Percentiles rank a stretch among this genome's conserved stretches.
These are phyloP conservation scores for Ophiobolus disseminans DNA, from an alignment of 2,329 filamentous ascomycete species.

Conservation along the genomic window DNA sequence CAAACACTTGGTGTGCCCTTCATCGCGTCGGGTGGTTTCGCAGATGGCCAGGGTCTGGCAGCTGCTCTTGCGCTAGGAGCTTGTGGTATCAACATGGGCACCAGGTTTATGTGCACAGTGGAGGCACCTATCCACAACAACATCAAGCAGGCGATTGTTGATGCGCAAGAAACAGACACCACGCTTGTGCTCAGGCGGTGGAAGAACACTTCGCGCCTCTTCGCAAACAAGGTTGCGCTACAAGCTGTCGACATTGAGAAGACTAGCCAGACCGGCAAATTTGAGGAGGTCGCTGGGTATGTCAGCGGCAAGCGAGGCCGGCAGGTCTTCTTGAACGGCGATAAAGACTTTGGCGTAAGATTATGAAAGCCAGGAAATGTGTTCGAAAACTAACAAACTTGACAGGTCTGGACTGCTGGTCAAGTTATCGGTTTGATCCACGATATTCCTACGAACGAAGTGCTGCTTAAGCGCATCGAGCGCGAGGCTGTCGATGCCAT, in stretches of 20 bases:
- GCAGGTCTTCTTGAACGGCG: slow-evolving; percentile 90
- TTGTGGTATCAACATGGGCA: slow-evolving; percentile 98
- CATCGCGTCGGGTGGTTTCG: slow-evolving; percentile 94
- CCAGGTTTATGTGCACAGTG: slow-evolving; percentile 93
- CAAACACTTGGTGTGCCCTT: slow-evolving; percentile 87
- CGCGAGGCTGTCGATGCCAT: slow-evolving; percentile 54
- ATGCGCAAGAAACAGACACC: slow-evolving; percentile 88
- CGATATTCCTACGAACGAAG: slow-evolving; percentile 58
- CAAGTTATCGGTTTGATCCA: slow-evolving; percentile 78
- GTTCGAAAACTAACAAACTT: slow-evolving; percentile 10
- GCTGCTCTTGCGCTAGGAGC: slow-evolving; percentile 90
- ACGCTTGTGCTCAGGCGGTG: slow-evolving; percentile 86
- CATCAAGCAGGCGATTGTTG: slow-evolving; percentile 92
- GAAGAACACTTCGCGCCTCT: slow-evolving; percentile 90
- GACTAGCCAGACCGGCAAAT: slow-evolving; percentile 84
- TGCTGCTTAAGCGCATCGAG: slow-evolving; percentile 56
- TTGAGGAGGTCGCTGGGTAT: slow-evolving; percentile 83
- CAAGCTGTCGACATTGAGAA: slow-evolving; percentile 83
- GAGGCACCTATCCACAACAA: slow-evolving; percentile 92
- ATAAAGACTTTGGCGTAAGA: slow-evolving; percentile 76
- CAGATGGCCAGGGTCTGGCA: slow-evolving; percentile 90
- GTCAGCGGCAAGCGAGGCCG: slow-evolving; percentile 91
- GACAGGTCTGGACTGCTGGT: slow-evolving; percentile 93
- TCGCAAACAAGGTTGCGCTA: slow-evolving; percentile 85
- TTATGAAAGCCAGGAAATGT: no score